A percentile compares a stretch with the other conserved stretches of the same genome.
phyloP scores from a whole-genome alignment of 2,329 filamentous ascomycete species.

The Cladophialophora immunda region DNA sequence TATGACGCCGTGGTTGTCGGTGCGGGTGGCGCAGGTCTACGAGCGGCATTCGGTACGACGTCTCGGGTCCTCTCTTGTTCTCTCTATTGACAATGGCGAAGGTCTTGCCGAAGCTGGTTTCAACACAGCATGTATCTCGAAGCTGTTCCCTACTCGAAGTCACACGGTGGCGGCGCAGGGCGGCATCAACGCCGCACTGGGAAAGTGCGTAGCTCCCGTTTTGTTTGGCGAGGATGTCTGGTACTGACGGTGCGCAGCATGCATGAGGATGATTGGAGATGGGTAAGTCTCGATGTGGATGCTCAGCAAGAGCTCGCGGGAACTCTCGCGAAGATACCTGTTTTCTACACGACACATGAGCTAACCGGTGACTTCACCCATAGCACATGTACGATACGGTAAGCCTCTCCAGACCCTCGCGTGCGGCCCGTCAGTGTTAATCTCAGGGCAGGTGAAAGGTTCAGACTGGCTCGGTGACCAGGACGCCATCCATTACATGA shows the following conservation, averaged over 20 bases:
- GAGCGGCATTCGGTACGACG: conserved; percentile 63
- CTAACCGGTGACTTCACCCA: conserved; percentile 1
- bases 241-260: conserved; percentile 48
- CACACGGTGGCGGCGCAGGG: conserved; percentile 74
- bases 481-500: conserved; percentile 69
- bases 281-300: conserved; percentile 38
- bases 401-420: not conserved
- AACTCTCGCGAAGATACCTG: not conserved
- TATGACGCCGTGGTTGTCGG: conserved; percentile 86
- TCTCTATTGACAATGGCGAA: not conserved
- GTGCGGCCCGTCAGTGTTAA: not conserved
- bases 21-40: conserved; percentile 70
- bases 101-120: conserved; percentile 69
- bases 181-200: conserved; percentile 68
- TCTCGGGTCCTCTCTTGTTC: not conserved
- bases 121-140: conserved; percentile 71
- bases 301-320: not conserved
- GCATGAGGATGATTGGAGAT: conserved; percentile 65
- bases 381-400: conserved; percentile 67
- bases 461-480: conserved; percentile 68
- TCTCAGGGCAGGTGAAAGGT: conserved; percentile 55
- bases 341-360: not conserved
- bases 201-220: conserved; percentile 52
- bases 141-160: conserved; percentile 70
- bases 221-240: not conserved